These are phyloP conservation scores for Salisapilia sapeloensis DNA, from an alignment of 352 stramenopile species.

Conservation along the genomic window DNA sequence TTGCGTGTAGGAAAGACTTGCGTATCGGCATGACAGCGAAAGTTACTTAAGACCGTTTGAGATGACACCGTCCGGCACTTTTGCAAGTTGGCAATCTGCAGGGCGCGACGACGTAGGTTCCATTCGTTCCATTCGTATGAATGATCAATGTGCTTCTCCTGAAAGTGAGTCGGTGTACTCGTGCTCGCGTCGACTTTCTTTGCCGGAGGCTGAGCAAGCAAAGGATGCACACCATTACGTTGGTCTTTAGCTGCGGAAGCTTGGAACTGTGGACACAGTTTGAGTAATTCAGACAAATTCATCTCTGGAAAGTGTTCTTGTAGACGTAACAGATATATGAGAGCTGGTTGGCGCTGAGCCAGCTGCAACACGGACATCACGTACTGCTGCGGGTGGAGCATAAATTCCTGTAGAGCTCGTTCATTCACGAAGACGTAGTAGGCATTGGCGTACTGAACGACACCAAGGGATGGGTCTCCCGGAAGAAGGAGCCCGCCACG, in stretches of 20 bases:
- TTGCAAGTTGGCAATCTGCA: constrained; percentile 85
- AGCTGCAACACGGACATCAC: constrained; percentile 50
- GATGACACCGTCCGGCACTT: constrained; percentile 78
- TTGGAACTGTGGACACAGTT: constrained; percentile 29
- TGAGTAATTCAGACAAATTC: constrained; percentile 48
- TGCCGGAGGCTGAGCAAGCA: constrained; percentile 23
- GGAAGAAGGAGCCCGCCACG: constrained; percentile 80
- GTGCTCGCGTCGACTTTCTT: constrained; percentile 80
- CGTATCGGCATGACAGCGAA: constrained; percentile 71
- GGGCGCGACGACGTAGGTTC: constrained; percentile 73
- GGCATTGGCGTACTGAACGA: constrained; percentile 78
- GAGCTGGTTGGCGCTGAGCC: constrained; percentile 60
- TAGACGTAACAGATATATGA: constrained; percentile 85
- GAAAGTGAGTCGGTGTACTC: constrained; percentile 83
- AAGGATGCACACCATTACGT: constrained; percentile 39
- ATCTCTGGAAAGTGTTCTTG: constrained; percentile 75
- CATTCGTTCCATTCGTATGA: constrained; percentile 93
- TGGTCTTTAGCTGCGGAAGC: constrained; percentile 6
- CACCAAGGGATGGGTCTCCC: constrained; percentile 81
- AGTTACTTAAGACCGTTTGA: constrained; percentile 83
- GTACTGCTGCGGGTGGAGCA: constrained; percentile 70
- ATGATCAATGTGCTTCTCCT: constrained; percentile 83
- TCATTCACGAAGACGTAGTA: constrained; percentile 90
- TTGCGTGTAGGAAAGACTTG: constrained; percentile 71
- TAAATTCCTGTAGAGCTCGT: constrained; percentile 76